Conservation (phyloP, 2,329 filamentous ascomycete genomes). For the Monilinia fructicola region DNA sequence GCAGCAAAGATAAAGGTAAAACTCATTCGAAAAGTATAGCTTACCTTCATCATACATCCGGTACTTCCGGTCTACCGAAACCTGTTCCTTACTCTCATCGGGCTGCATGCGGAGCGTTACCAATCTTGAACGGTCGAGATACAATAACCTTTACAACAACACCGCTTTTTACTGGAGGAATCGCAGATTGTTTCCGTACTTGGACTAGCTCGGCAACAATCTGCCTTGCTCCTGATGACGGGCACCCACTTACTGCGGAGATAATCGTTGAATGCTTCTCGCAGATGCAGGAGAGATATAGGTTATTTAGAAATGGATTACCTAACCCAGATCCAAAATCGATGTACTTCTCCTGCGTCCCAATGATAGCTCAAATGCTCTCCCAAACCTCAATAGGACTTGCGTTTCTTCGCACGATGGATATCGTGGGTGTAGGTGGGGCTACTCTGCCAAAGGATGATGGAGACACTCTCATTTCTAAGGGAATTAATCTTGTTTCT, state of each 20-base stretch:
- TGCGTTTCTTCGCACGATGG: conserved; percentile 50
- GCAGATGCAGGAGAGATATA: not conserved
- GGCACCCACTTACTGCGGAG: conserved; percentile 41
- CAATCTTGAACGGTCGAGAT: conserved; percentile 38
- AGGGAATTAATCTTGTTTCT: conserved; percentile 57
- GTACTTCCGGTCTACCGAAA: conserved; percentile 64
- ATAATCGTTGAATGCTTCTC: conserved; percentile 14
- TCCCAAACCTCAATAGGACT: conserved; percentile 47
- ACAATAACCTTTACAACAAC: conserved; percentile 62
- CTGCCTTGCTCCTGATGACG: conserved; percentile 61
- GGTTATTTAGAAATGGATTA: not conserved
- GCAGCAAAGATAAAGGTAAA: too few species aligned
- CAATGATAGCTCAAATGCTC: conserved; percentile 57
- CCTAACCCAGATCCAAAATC: not conserved
- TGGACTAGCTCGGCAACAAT: conserved; percentile 61
- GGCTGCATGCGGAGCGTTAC: conserved; percentile 55
- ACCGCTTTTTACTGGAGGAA: conserved; percentile 64
- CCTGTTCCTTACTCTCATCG: conserved; percentile 59
- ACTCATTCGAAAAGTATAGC: not conserved
- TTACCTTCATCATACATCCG: conserved; percentile 55
- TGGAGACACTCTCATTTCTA: conserved; percentile 53
- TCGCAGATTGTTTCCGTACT: conserved; percentile 60
- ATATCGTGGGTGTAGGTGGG: conserved; percentile 63
- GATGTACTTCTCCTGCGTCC: conserved; percentile 61
- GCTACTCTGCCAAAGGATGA: conserved; percentile 54